phyloP scores from a whole-genome alignment of 805 yeast species.

The Yamadazyma insecticola region DNA sequence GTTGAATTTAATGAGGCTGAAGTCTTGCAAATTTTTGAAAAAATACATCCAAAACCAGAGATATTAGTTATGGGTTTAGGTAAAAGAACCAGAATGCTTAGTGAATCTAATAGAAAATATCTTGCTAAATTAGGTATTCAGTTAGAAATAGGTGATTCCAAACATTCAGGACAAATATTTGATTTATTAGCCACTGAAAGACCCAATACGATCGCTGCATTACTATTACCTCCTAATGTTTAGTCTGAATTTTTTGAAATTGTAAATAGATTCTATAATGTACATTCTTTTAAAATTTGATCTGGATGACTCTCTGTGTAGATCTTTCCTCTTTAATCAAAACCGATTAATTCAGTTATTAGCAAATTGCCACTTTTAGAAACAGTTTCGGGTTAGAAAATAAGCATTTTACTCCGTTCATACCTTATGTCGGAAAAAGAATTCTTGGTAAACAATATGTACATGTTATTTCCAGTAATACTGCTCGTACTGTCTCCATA shows the following conservation, averaged over 20 bases:
- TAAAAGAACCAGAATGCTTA: slow-evolving; percentile 54
- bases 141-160: slow-evolving; percentile 59
- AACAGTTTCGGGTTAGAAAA: no score
- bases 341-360: no score
- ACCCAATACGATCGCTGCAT: slow-evolving; percentile 67
- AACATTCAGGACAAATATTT: slow-evolving; percentile 63
- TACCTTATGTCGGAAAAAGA: no score
- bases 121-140: slow-evolving; percentile 63
- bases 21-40: slow-evolving; percentile 45
- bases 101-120: slow-evolving; percentile 46
- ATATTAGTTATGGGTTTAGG: slow-evolving; percentile 71
- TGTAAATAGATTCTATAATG: no score
- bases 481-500: no score
- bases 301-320: no score
- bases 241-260: slow-evolving; percentile 13
- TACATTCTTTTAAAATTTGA: no score
- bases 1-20: slow-evolving; percentile 46
- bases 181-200: slow-evolving; percentile 79
- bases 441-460: no score
- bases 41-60: slow-evolving; percentile 75
- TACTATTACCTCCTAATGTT: slow-evolving; percentile 65
- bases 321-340: no score
- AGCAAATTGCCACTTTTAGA: no score
- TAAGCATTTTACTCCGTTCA: no score
- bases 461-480: no score